phyloP scores from a whole-genome alignment of 78 protist species.

The Protostelium mycophagum region DNA sequence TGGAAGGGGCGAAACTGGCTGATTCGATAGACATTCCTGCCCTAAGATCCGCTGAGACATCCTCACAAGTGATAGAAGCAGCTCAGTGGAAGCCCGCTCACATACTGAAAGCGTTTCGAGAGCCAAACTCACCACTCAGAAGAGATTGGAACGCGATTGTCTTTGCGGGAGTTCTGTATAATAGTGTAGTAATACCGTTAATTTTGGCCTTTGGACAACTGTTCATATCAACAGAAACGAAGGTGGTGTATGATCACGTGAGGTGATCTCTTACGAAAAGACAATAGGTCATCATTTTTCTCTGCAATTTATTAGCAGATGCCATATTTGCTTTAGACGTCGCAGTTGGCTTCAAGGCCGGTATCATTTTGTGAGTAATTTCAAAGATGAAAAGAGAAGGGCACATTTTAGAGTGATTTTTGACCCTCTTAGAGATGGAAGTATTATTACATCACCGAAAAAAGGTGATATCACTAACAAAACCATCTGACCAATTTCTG shows the following conservation, averaged over 20 bases:
- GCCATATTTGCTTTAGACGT: background rate
- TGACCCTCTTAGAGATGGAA: background rate
- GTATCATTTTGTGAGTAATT: background rate
- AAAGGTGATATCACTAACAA: background rate
- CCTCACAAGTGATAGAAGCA: background rate
- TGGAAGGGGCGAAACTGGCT: too few relatives aligned
- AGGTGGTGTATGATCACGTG: background rate
- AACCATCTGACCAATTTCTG: background rate
- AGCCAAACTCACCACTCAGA: background rate
- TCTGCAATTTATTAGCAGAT: background rate
- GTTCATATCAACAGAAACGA: background rate
- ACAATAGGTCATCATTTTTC: background rate
- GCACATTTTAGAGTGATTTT: background rate
- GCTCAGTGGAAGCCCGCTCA: background rate
- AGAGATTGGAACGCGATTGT: background rate
- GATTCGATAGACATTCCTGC: too few relatives aligned
- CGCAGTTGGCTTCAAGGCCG: background rate
- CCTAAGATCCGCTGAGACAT: background rate
- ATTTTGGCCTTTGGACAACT: background rate
- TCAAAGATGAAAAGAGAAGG: too few relatives aligned
- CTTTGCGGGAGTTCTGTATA: background rate
- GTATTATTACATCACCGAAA: background rate
- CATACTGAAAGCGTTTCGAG: background rate
- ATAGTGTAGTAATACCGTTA: background rate
- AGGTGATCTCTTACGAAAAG: background rate